phyloP scores from a whole-genome alignment of 257 asterid genomes.

The Solanum medicagineum region DNA sequence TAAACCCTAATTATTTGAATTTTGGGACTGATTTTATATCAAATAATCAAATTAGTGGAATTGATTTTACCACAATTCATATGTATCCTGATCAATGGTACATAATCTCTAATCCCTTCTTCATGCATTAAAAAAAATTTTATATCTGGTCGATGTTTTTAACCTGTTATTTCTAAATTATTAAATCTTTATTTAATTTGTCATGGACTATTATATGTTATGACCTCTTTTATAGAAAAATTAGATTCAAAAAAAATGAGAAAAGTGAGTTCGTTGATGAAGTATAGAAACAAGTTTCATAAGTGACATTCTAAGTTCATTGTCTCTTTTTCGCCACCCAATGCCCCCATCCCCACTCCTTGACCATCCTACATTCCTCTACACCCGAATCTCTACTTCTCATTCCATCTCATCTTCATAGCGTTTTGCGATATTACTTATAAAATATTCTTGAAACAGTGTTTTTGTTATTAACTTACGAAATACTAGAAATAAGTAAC shows the following conservation, averaged over 20 bases:
- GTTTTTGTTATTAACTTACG: no score
- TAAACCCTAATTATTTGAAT: neutral
- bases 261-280: neutral
- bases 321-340: neutral
- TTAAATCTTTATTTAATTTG: neutral
- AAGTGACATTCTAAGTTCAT: neutral
- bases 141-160: neutral
- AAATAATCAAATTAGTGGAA: neutral
- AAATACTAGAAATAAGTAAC: neutral
- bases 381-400: neutral
- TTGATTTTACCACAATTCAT: slow-evolving; percentile 4
- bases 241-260: neutral
- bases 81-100: slow-evolving; percentile 5
- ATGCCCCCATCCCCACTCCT: neutral
- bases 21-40: neutral
- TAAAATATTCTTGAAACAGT: neutral
- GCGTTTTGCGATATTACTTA: neutral
- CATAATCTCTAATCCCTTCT: neutral
- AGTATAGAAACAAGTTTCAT: neutral
- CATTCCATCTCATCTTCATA: neutral
- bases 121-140: neutral
- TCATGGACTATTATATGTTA: neutral
- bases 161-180: neutral
- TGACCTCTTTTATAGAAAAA: neutral
- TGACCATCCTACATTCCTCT: neutral